Base-by-base conservation (phyloP, 352 stramenopile genomes). In the Blastocystis sp. region DNA sequence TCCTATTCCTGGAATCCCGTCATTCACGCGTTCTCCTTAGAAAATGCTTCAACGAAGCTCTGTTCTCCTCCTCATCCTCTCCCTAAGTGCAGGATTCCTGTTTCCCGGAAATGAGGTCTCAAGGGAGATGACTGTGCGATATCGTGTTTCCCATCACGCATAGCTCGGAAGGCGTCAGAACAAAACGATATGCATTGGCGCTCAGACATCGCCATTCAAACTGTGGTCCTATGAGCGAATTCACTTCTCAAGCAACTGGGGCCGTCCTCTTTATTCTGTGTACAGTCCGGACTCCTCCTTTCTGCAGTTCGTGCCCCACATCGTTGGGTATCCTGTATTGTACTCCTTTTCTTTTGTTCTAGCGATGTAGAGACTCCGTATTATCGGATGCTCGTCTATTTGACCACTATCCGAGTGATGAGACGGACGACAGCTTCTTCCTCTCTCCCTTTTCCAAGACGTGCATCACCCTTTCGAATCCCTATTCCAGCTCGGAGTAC, bases 151-250 rank as follows among this genome's bases (percentile, higher is more conserved):
- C 45, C 16, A 16, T 55, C 16, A 55, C 45, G 6, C 45, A 55
- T 55, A 77, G 66, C 66, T 77, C 55, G 3, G 19, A 13, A 19
- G 10, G 2, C 50, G 55, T 50, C 66, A 77, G 24, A 77, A 67
- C 19, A 66, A 69, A 41, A 85, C 51, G 45, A 35, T 85, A 59
- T 85, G 74, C 31, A 41, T 85, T 2, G 31, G 24, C 12, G 74
- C 51, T 45, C 51, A 63, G 2, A 59, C 45, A n/a, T 67, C 31
- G 4, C 33, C 45, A 19, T 85, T 85, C 6, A 55, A 69, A 51
- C 50, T 85, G 9, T 85, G 51, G 51, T 85, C 74, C 16, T 85
- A 85, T 85, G 55, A 69, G n/a, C n/a, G 45, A 69, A 69, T 85
- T 39, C 29, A 51, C 26, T 24, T 85, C 19, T 55, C 74, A 69